Evolutionary conservation across 192 early-diverging fungal genomes (phyloP), one percentile per base, ranked within the genome.

Genomic region (Hyaloraphidium curvatum): DNA sequence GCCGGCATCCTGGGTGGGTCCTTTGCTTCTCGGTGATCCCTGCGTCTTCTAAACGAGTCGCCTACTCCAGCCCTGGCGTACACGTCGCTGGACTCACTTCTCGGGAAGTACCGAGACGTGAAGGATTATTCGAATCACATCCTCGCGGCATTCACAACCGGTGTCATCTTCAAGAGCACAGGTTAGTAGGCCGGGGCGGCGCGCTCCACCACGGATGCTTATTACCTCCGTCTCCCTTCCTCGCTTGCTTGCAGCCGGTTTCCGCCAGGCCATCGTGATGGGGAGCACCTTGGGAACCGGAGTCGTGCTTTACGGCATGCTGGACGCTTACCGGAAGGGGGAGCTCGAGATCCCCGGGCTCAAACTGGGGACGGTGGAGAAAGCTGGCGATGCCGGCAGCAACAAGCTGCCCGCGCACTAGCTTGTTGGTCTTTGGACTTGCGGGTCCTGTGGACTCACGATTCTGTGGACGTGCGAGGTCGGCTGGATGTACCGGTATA

Each of bases 131-230:
- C 39, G 58, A 77, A 77, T 59, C 71, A 73, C 56, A 40, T 77
- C 30, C 31, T 56, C 4, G 73, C 69, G 14, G 75, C 73, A 14
- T 77, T 77, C 59, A 54, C 66, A 17, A 52, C 68, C 19, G 75
- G 75, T 9, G 43, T 66, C 29, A 14, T 77, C 17, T 77, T 75
- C 64, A 74, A 75, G 50, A 71, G 62, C 25, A 77, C 75, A 33
- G 71, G 68, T 73, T 13, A 51, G 37, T 11, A 22, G 14, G 43
- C 9, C 23, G 23, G 7, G 7, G 25, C 5, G 19, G 19, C 17
- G 11, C 17, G n/a, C n/a, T 11, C 25, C 7, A 48, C 14, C 43
- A 19, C 19, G 14, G 43, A 21, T 48, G 43, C 25, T 48, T 9
- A 48, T 7, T 48, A 13, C 11, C 11, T 37, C 17, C 17, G 35